phyloP scores from a whole-genome alignment of 2,329 filamentous ascomycete species.

The Fusarium sp. region DNA sequence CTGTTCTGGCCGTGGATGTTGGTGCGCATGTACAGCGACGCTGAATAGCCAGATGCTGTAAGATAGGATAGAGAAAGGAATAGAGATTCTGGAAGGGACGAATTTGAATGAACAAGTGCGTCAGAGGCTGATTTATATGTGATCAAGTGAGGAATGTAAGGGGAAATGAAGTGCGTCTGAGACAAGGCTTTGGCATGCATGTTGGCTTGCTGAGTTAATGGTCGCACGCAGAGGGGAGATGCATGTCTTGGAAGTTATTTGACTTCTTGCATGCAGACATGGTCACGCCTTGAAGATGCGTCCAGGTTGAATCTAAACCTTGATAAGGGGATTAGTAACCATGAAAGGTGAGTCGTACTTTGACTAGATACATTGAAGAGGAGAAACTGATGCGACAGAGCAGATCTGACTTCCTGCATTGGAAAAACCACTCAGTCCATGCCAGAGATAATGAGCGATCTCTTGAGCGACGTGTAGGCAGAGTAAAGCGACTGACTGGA shows the following conservation, averaged over 20 bases:
- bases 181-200: constrained; percentile 27
- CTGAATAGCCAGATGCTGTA: constrained; percentile 33
- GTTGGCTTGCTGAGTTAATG: not conserved
- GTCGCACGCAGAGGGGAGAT: constrained; percentile 2
- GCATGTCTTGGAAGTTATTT: constrained; percentile 25
- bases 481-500: not conserved
- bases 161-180: constrained; percentile 35
- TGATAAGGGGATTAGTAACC: not conserved
- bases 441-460: not conserved
- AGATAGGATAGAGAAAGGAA: constrained; percentile 41
- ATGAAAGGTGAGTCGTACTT: not conserved
- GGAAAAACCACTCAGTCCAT: not conserved
- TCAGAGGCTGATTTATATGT: constrained; percentile 25
- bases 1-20: constrained; percentile 24
- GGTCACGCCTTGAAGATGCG: constrained; percentile 4
- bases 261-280: constrained; percentile 3
- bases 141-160: constrained; percentile 28
- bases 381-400: not conserved
- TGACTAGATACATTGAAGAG: too few species aligned
- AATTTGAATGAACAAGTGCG: constrained; percentile 36
- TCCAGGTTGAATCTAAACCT: not conserved
- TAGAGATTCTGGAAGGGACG: constrained; percentile 32
- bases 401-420: not conserved
- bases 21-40: constrained; percentile 37
- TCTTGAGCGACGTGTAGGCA: not conserved